A percentile compares a stretch with the other conserved stretches of the same genome.
Evolutionary conservation across 208 protist genomes (phyloP).

Genomic region (Trichomonas tenax): DNA sequence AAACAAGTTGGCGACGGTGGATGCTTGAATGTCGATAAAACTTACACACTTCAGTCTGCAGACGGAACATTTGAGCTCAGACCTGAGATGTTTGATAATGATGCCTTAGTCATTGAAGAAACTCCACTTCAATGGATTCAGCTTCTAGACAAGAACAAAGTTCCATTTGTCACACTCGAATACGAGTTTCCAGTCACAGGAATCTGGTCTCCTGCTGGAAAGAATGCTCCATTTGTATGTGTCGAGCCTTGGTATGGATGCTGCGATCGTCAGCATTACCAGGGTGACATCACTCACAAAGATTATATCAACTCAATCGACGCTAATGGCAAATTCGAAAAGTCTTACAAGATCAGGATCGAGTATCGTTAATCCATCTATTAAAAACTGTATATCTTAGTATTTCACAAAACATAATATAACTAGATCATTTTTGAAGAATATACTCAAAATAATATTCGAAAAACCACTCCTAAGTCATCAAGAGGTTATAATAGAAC

Average conservation of each 20-base stretch:
- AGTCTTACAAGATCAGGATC: not conserved
- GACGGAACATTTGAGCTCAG: not conserved
- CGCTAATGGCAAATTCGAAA: not conserved
- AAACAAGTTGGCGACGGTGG: not conserved
- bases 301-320: not conserved
- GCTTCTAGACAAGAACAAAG: not conserved
- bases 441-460: no score
- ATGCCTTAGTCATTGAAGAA: not conserved
- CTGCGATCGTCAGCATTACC: not conserved
- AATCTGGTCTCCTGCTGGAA: not conserved
- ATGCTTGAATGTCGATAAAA: not conserved
- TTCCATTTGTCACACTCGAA: not conserved
- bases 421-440: no score
- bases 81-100: not conserved
- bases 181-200: not conserved
- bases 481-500: no score
- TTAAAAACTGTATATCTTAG: no score
- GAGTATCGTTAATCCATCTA: not conserved
- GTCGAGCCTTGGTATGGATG: not conserved
- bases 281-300: not conserved
- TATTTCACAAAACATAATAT: no score
- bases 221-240: not conserved
- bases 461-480: no score
- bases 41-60: not conserved
- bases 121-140: not conserved